Evolutionary conservation across 352 stramenopile genomes (phyloP), one percentile per base, ranked within the genome.

Genomic region (Elongisporangium senticosum): DNA sequence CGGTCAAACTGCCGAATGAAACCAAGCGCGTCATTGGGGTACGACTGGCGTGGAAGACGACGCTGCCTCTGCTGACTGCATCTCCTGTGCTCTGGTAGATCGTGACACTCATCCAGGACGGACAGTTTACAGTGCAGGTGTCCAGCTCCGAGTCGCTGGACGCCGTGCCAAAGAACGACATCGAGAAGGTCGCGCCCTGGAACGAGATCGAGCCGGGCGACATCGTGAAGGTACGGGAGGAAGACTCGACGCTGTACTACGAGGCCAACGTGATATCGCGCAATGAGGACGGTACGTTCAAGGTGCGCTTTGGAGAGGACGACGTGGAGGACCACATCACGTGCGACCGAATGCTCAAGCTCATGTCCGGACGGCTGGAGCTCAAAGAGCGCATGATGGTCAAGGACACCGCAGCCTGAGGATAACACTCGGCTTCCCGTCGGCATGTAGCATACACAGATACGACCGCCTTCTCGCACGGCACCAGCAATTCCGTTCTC

Each of bases 351-450:
- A 67, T 86, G 50, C 51, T 88, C 51, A 88, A 88, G 54, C 69
- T 86, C 61, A 88, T 86, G 75, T 86, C 78, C 6, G 78, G 78
- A 2, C 65, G 78, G 4, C 67, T 88, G 26, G 75, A 86, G 53
- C 67, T 84, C 37, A 86, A 85, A 52, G 78, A 88, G 57, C 82
- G 76, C 71, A 86, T 88, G 78, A 88, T 86, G 75, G 85, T 79
- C 53, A 88, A 83, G 63, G 74, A 83, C 33, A 75, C 53, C 21
- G 23, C 23, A 26, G 23, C 23, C 19, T 55, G 10, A 49, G 3
- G 4, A n/a, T 5, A 21, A 59, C 47, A 28, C 2, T 26, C 23
- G 23, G 5, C 23, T 5, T 26, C 23, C 33, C 13, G 2, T 43
- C 10, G 33, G 33, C 11, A 43, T 43, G 33, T 43, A 43, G 33